Percentiles rank a stretch among this genome's conserved stretches.
phyloP scores from a whole-genome alignment of 208 protist species.

The Leptomonas pyrrhocoris region DNA sequence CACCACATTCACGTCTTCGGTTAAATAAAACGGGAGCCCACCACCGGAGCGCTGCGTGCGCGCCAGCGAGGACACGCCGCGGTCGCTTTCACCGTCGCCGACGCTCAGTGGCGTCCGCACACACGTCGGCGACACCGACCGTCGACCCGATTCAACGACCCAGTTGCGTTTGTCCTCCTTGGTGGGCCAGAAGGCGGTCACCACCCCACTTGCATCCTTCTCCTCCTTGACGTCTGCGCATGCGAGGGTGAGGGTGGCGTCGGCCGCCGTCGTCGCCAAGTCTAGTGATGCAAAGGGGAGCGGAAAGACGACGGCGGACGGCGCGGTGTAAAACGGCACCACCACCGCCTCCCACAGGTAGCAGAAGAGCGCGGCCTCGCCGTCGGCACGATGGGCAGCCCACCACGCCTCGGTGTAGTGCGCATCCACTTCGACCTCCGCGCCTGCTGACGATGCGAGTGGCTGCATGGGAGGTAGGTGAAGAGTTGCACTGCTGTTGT shows the following conservation, averaged over 20 bases:
- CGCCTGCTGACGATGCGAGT: not conserved
- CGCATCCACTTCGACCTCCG: not conserved
- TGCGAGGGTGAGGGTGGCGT: not conserved
- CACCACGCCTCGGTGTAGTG: constrained; percentile 14
- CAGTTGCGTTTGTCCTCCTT: constrained; percentile 8
- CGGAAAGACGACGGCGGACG: not conserved
- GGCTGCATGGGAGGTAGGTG: not conserved
- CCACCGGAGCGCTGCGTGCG: constrained; percentile 4
- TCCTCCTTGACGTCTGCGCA: constrained; percentile 11
- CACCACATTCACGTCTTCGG: constrained; percentile 4
- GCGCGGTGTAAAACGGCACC: constrained; percentile 41
- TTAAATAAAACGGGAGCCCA: not conserved
- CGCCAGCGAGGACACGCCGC: not conserved
- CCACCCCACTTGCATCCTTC: constrained; percentile 18
- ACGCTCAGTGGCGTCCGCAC: not conserved
- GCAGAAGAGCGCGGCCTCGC: constrained; percentile 40
- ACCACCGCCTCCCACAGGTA: constrained; percentile 46
- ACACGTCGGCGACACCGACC: constrained; percentile 4
- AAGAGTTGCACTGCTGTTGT: constrained; percentile 3
- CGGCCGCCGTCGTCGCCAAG: not conserved
- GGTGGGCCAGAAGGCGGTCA: constrained; percentile 22
- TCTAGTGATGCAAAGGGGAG: not conserved
- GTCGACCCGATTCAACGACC: not conserved
- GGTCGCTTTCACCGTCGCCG: not conserved
- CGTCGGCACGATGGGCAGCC: constrained; percentile 11